A percentile compares a stretch with the other conserved stretches of the same genome.
Conservation (phyloP, 1,284 basidiomycete genomes). For the Ceratobasidium sp. region DNA sequence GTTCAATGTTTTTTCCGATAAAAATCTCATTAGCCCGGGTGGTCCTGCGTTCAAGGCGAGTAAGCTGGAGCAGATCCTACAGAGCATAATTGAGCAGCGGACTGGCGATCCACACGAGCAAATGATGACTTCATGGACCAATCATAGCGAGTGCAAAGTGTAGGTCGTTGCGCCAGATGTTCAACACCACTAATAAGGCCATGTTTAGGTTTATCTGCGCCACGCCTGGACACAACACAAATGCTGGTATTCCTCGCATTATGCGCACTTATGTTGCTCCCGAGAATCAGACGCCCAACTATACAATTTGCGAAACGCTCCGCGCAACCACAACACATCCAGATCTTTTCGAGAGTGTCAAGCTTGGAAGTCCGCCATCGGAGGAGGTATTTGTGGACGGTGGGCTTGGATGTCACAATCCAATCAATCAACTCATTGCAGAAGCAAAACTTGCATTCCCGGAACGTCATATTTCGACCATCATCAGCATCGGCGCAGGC, state of each 20-base stretch:
- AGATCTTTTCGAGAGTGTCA: constrained; percentile 5
- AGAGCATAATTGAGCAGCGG: constrained; percentile 8
- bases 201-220: constrained; percentile 1
- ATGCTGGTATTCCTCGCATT: background rate
- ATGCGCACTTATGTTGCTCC: background rate
- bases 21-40: background rate
- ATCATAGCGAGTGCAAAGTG: background rate
- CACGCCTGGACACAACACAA: constrained; percentile 16
- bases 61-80: too few relatives aligned
- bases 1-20: background rate
- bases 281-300: background rate
- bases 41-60: background rate
- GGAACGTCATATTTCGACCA: background rate
- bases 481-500: constrained; percentile 19
- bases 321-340: constrained; percentile 20
- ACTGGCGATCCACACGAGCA: background rate
- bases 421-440: background rate
- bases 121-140: background rate
- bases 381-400: constrained; percentile 14
- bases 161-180: background rate
- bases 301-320: constrained; percentile 13
- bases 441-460: constrained; percentile 5
- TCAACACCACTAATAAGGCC: background rate
- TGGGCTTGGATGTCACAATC: constrained; percentile 8
- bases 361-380: background rate